A percentile compares a stretch with the other conserved stretches of the same genome.
These are phyloP conservation scores for Chloris gayana DNA, from an alignment of 176 grass and related monocot species.

Conservation along the genomic window DNA sequence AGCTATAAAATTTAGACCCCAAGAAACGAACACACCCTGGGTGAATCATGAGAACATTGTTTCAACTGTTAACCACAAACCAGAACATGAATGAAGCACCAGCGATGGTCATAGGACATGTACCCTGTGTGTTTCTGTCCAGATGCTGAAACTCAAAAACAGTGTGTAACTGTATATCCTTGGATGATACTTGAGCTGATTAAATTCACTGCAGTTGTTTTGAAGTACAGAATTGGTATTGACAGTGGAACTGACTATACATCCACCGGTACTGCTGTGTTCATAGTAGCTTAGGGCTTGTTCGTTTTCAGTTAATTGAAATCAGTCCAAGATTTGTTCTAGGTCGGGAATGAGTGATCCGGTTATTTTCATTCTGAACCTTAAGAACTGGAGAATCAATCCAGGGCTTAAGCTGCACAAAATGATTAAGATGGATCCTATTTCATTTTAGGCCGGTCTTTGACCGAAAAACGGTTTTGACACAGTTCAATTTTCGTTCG, in stretches of 20 bases:
- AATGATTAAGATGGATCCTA: too few relatives aligned
- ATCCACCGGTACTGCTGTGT: background rate
- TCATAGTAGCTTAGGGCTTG: background rate
- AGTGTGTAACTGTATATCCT: background rate
- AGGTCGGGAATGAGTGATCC: too few relatives aligned
- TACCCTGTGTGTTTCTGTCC: background rate
- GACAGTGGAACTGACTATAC: background rate
- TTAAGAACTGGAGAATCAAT: too few relatives aligned
- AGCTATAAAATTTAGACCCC: too few relatives aligned
- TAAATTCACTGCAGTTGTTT: background rate
- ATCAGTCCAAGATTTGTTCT: too few relatives aligned
- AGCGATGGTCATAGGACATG: background rate
- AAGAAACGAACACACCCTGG: too few relatives aligned
- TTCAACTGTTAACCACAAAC: background rate
- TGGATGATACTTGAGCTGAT: background rate
- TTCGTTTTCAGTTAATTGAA: too few relatives aligned
- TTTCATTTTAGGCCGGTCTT: too few relatives aligned
- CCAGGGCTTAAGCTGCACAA: too few relatives aligned
- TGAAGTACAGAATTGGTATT: background rate
- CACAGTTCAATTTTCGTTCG: too few relatives aligned
- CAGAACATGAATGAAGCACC: background rate
- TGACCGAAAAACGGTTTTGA: too few relatives aligned
- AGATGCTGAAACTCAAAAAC: background rate
- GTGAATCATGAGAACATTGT: background rate
- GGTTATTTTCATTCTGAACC: too few relatives aligned